Evolutionary conservation across 2,329 filamentous ascomycete species (phyloP).

Genomic region (Hansfordia pulvinata): DNA sequence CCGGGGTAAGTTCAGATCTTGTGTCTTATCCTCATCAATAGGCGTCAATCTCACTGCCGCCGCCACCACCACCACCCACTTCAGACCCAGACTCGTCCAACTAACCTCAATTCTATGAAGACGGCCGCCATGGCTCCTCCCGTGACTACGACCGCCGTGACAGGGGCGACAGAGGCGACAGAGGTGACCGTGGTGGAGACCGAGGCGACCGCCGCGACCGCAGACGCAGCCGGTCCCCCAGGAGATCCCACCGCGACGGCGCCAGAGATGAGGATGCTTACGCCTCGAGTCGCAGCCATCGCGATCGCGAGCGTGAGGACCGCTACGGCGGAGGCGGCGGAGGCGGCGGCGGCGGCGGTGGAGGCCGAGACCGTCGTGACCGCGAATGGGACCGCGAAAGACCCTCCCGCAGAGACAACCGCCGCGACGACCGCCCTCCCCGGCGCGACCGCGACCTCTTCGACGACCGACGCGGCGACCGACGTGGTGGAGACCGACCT

Average conservation of each 20-base stretch:
- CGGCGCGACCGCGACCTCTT: constrained; percentile 45
- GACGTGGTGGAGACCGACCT: constrained; percentile 21
- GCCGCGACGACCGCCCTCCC: constrained; percentile 41
- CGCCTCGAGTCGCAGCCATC: constrained; percentile 82
- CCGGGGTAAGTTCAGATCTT: constrained; percentile 61
- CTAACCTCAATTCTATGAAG: constrained; percentile 14
- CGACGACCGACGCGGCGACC: constrained; percentile 41
- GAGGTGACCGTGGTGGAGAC: constrained; percentile 17
- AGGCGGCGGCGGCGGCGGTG: constrained; percentile 30
- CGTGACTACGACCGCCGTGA: constrained; percentile 40
- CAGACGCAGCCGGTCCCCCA: constrained; percentile 76
- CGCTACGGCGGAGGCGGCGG: constrained; percentile 63
- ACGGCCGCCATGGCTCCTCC: constrained; percentile 36
- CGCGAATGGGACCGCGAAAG: constrained; percentile 56
- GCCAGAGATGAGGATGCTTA: constrained; percentile 59
- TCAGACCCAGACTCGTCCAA: constrained; percentile 9
- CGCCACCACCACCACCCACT: constrained; percentile 2
- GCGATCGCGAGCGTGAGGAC: constrained; percentile 88
- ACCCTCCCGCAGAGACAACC: constrained; percentile 23
- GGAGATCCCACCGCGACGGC: constrained; percentile 54
- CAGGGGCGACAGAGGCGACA: too few relatives aligned
- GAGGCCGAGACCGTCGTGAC: constrained; percentile 23
- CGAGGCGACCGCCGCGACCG: constrained; percentile 38
- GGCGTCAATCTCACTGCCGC: constrained; percentile 6
- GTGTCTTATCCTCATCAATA: too few relatives aligned